Evolutionary conservation across 2,329 filamentous ascomycete genomes (phyloP).

Genomic region (Colletotrichum abscissum): DNA sequence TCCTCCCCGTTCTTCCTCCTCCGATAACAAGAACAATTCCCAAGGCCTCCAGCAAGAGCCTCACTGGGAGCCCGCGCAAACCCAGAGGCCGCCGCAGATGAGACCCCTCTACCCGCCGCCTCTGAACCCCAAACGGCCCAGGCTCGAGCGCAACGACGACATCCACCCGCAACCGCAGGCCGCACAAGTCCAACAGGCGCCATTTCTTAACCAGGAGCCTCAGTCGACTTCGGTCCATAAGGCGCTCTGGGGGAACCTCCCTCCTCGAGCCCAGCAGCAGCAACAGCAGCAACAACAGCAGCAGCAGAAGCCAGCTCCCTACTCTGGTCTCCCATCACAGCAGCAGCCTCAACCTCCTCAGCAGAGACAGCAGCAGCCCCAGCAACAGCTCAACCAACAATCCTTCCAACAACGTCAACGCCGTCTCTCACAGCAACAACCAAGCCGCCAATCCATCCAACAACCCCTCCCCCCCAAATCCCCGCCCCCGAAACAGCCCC

Average conservation of each 20-base stretch:
- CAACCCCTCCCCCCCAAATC: constrained; percentile 35
- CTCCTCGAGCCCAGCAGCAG: constrained; percentile 11
- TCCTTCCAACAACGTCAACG: constrained; percentile 35
- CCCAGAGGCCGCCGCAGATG: constrained; percentile 29
- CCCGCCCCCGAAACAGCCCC: constrained; percentile 22
- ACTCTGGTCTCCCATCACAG: constrained; percentile 36
- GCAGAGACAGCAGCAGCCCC: constrained; percentile 23
- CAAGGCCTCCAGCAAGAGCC: constrained; percentile 16
- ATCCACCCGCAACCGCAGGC: constrained; percentile 21
- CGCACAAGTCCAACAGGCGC: constrained; percentile 23
- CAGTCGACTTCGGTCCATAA: constrained; percentile 25
- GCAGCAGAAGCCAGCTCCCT: constrained; percentile 14
- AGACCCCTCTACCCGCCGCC: constrained; percentile 30
- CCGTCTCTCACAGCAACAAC: constrained; percentile 38
- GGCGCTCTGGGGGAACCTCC: constrained; percentile 24
- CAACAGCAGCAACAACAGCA: constrained; percentile 31
- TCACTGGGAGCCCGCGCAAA: background rate
- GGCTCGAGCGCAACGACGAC: constrained; percentile 20
- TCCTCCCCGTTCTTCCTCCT: constrained; percentile 28
- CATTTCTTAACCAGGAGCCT: constrained; percentile 10
- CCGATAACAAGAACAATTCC: background rate
- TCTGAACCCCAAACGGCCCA: constrained; percentile 23
- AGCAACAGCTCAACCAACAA: constrained; percentile 34
- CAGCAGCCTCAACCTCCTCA: constrained; percentile 37
- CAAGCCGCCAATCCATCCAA: constrained; percentile 36